Evolutionary conservation across 768 basidiomycete species (phyloP).

Genomic region (Butyriboletus loyo): DNA sequence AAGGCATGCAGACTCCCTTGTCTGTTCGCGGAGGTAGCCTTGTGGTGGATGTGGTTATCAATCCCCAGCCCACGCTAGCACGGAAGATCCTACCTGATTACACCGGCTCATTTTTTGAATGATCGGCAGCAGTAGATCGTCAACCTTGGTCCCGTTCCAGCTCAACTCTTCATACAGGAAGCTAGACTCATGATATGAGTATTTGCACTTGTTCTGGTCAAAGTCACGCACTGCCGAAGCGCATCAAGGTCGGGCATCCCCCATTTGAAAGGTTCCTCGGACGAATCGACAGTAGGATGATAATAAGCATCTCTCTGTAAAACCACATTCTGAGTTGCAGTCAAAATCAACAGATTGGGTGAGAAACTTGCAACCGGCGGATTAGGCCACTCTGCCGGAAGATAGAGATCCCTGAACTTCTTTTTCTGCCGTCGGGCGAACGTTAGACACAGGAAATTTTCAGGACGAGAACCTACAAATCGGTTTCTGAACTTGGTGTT

Average conservation of each 20-base stretch:
- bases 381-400: constrained; percentile 88
- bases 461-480: constrained; percentile 60
- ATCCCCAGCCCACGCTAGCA: background rate
- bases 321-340: background rate
- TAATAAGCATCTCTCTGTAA: constrained; percentile 87
- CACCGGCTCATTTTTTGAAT: constrained; percentile 86
- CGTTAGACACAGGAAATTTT: constrained; percentile 12
- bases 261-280: constrained; percentile 95
- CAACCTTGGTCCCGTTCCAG: constrained; percentile 81
- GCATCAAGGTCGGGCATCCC: constrained; percentile 95
- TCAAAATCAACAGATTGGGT: constrained; percentile 5
- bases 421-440: constrained; percentile 61
- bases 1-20: constrained; percentile 77
- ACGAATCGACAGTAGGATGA: constrained; percentile 85
- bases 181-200: constrained; percentile 35
- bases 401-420: constrained; percentile 79
- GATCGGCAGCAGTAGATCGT: constrained; percentile 88
- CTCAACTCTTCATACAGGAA: constrained; percentile 75
- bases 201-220: background rate
- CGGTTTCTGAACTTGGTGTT: constrained; percentile 74
- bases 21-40: constrained; percentile 65
- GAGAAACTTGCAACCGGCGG: constrained; percentile 68
- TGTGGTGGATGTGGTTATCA: constrained; percentile 2
- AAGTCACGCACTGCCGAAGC: constrained; percentile 63
- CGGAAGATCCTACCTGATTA: constrained; percentile 50